A percentile compares a stretch with the other conserved stretches of the same genome.
phyloP scores from a whole-genome alignment of 768 basidiomycete genomes.

The Collybia sordida region DNA sequence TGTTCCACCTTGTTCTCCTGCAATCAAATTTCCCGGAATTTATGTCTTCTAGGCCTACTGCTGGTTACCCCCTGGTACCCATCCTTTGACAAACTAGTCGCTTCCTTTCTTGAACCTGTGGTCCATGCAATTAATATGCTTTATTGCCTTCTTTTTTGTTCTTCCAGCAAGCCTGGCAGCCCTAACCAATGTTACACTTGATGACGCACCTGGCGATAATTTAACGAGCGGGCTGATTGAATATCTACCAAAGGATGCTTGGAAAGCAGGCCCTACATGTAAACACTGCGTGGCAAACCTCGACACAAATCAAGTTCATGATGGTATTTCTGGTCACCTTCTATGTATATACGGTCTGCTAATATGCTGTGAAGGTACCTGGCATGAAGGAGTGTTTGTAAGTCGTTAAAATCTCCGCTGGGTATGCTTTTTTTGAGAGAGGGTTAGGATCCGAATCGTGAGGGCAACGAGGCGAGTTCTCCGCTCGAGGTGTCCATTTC shows the following conservation, averaged over 20 bases:
- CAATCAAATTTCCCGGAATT: no score
- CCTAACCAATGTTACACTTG: conserved; percentile 37
- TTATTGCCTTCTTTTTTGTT: conserved; percentile 2
- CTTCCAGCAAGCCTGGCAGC: conserved; percentile 9
- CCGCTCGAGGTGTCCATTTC: conserved; percentile 24
- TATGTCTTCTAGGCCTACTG: no score
- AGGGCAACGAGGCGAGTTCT: conserved; percentile 12
- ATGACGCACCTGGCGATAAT: conserved; percentile 35
- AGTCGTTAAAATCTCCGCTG: conserved; percentile 1
- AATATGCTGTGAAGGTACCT: conserved; percentile 24
- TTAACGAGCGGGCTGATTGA: conserved; percentile 25
- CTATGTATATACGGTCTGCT: not conserved
- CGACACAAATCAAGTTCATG: conserved; percentile 9
- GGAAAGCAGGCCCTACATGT: conserved; percentile 29
- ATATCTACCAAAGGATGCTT: conserved; percentile 31
- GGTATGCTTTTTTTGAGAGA: conserved; percentile 3
- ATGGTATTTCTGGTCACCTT: conserved; percentile 10
- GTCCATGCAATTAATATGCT: no score
- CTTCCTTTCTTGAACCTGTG: no score
- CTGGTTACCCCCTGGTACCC: no score
- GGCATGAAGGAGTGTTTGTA: conserved; percentile 31
- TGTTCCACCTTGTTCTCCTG: no score
- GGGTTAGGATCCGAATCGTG: conserved; percentile 10
- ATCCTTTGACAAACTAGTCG: not conserved
- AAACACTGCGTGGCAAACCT: conserved; percentile 22